A percentile compares a stretch with the other conserved stretches of the same genome.
Conservation (phyloP, 2,329 filamentous ascomycete species). For the Neofusicoccum umdonicola region DNA sequence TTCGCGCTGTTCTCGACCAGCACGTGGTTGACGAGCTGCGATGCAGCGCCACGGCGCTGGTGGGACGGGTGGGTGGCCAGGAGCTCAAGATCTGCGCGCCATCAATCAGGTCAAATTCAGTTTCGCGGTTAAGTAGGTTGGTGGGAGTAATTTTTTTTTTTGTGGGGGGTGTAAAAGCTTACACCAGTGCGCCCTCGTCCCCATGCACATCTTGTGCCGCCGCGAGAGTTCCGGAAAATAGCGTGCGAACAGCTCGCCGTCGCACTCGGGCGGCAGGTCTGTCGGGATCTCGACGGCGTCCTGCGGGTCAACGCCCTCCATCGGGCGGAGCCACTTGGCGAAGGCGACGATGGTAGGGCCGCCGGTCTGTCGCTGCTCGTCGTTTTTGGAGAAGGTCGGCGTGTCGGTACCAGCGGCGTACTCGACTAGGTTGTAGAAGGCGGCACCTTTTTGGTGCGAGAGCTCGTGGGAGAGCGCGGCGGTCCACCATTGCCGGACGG, state of each 20-base stretch:
- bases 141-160: background rate
- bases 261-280: background rate
- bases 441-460: background rate
- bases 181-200: slow-evolving; percentile 5
- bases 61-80: slow-evolving; percentile 8
- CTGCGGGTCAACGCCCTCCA: background rate
- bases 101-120: too few species aligned
- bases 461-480: background rate
- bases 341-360: background rate
- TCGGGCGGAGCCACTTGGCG: slow-evolving; percentile 6
- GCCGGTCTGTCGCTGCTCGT: background rate
- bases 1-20: background rate
- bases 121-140: too few species aligned
- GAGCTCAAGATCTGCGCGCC: slow-evolving; percentile 6
- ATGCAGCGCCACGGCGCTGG: slow-evolving; percentile 7
- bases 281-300: background rate
- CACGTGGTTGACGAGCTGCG: background rate
- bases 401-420: background rate
- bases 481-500: slow-evolving; percentile 1
- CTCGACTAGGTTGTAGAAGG: slow-evolving; percentile 4
- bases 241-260: background rate
- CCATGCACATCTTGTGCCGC: background rate
- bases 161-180: background rate
- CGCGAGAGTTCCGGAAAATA: background rate
- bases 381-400: background rate